phyloP scores from a whole-genome alignment of 768 basidiomycete species.

The Pilatotrama ljubarskyi region DNA sequence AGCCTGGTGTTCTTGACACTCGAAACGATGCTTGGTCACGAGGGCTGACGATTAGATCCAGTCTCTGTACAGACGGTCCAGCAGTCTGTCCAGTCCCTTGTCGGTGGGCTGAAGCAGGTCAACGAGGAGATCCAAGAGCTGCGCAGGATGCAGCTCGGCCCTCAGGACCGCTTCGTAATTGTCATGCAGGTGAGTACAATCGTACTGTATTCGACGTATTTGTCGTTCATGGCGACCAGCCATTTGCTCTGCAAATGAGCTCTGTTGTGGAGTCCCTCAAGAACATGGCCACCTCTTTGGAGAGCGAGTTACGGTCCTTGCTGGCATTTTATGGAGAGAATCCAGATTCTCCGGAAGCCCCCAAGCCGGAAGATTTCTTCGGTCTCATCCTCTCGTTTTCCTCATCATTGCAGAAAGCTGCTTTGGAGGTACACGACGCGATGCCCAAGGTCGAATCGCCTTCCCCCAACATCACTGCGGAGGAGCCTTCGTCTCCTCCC shows the following conservation, averaged over 20 bases:
- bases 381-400: slow-evolving; percentile 73
- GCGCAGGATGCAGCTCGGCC: slow-evolving; percentile 29
- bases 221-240: slow-evolving; percentile 20
- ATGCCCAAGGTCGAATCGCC: slow-evolving; percentile 37
- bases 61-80: slow-evolving; percentile 72
- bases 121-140: slow-evolving; percentile 55
- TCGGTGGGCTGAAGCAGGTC: slow-evolving; percentile 56
- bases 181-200: slow-evolving; percentile 63
- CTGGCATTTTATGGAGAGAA: slow-evolving; percentile 79
- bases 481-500: slow-evolving; percentile 19
- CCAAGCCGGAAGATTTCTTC: slow-evolving; percentile 85
- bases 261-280: slow-evolving; percentile 65
- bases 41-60: slow-evolving; percentile 28
- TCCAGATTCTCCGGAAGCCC: slow-evolving; percentile 58
- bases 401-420: slow-evolving; percentile 72
- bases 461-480: slow-evolving; percentile 18
- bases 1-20: slow-evolving; percentile 21
- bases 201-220: not conserved
- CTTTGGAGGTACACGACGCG: slow-evolving; percentile 61
- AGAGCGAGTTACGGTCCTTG: slow-evolving; percentile 59
- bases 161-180: slow-evolving; percentile 58
- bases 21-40: not conserved
- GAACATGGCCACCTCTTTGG: slow-evolving; percentile 56
- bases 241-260: slow-evolving; percentile 43
- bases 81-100: slow-evolving; percentile 59